Percentiles rank a stretch among this genome's conserved stretches.
These are phyloP conservation scores for Rosa hybrid DNA, from an alignment of 331 rosid genomes.

Conservation along the genomic window DNA sequence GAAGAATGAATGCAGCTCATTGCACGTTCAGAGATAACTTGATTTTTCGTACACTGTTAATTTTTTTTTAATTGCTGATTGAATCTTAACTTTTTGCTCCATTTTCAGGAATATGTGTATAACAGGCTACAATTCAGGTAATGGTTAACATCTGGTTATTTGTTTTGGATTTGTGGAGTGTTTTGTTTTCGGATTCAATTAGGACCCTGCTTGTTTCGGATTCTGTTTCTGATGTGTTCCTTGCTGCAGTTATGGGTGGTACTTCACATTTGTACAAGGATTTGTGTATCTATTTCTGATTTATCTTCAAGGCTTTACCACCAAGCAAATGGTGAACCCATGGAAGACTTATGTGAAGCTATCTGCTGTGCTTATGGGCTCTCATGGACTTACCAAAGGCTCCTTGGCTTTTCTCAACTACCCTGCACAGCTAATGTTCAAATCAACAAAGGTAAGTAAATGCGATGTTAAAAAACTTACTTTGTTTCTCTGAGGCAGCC, in stretches of 20 bases:
- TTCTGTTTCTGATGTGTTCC: conserved; percentile 16
- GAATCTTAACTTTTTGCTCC: conserved; percentile 18
- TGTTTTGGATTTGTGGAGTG: background rate
- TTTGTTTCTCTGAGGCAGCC: conserved; percentile 23
- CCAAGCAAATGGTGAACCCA: conserved; percentile 98
- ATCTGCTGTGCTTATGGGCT: conserved; percentile 93
- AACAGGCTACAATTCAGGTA: conserved; percentile 95
- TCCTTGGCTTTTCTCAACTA: conserved; percentile 94
- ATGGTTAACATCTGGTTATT: conserved; percentile 14
- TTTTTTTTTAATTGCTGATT: conserved; percentile 2
- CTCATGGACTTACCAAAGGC: conserved; percentile 98
- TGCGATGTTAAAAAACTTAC: background rate
- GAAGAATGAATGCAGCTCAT: background rate
- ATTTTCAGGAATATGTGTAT: conserved; percentile 92
- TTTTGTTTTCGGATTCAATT: conserved; percentile 16
- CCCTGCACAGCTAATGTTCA: conserved; percentile 98
- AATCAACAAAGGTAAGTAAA: conserved; percentile 81
- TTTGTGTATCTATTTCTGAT: conserved; percentile 87
- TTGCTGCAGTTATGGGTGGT: conserved; percentile 93
- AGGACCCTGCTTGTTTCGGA: background rate
- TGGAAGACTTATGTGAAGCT: conserved; percentile 98
- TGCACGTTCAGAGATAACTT: conserved; percentile 19
- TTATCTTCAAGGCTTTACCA: conserved; percentile 90
- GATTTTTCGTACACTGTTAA: background rate
- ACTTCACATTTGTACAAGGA: conserved; percentile 97